phyloP scores from a whole-genome alignment of 129 eudicot genomes.

The Centrapalus pauciflorus region DNA sequence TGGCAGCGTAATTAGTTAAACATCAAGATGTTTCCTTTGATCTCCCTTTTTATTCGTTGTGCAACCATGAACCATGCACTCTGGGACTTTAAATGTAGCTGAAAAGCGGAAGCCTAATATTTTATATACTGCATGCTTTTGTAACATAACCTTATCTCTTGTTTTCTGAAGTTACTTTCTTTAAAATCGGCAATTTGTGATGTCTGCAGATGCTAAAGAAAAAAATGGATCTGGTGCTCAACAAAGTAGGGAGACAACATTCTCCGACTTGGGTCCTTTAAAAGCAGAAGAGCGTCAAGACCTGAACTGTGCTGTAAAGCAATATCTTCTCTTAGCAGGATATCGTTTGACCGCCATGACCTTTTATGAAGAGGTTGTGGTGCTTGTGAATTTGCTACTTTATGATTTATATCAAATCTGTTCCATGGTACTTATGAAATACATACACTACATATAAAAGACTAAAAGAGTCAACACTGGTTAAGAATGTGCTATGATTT shows the following conservation, averaged over 20 bases:
- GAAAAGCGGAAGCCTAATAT: not conserved
- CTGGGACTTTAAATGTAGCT: not conserved
- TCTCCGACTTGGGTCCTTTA: conserved; percentile 81
- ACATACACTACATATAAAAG: not conserved
- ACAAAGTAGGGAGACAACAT: conserved; percentile 45
- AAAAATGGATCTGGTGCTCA: conserved; percentile 38
- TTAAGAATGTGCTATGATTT: not conserved
- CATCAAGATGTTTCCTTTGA: not conserved
- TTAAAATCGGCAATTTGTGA: conserved; percentile 28
- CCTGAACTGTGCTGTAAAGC: conserved; percentile 92
- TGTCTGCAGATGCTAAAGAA: conserved; percentile 41
- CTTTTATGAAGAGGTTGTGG: conserved; percentile 91
- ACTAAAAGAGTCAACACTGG: conserved; percentile 4
- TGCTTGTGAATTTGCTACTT: not conserved
- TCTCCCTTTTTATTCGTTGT: not conserved
- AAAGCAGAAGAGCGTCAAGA: conserved; percentile 89
- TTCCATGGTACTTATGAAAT: conserved; percentile 4
- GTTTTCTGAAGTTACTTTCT: conserved; percentile 11
- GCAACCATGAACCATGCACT: conserved; percentile 10
- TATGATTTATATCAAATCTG: conserved; percentile 2
- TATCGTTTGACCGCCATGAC: conserved; percentile 99
- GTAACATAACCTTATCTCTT: conserved; percentile 6
- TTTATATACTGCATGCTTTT: not conserved
- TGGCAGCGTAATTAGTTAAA: not conserved
- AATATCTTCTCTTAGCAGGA: conserved; percentile 90